These are phyloP conservation scores for Spizellomyces sp. DNA, from an alignment of 192 early-diverging fungal species.

Conservation along the genomic window DNA sequence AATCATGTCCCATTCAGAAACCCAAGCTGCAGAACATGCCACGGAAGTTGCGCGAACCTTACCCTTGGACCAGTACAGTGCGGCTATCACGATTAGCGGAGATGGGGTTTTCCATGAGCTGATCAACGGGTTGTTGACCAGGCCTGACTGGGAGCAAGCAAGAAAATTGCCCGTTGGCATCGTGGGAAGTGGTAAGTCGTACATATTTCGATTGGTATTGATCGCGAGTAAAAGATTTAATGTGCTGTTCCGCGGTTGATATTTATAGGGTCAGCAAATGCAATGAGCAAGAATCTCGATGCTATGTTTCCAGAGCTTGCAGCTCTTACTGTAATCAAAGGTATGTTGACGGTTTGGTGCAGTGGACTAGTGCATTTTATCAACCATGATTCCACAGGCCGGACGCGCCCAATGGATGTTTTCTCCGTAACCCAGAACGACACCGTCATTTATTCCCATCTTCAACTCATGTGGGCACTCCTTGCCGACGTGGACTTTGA, in stretches of 20 bases:
- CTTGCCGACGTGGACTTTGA: constrained; percentile 57
- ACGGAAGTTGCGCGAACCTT: constrained; percentile 62
- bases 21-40: constrained; percentile 61
- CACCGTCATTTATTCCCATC: constrained; percentile 46
- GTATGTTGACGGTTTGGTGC: constrained; percentile 7
- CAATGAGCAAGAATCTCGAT: constrained; percentile 47
- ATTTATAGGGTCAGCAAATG: constrained; percentile 41
- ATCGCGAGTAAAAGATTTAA: neutral
- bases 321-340: constrained; percentile 45
- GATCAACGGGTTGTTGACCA: constrained; percentile 75
- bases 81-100: constrained; percentile 70
- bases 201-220: neutral
- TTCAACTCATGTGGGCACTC: constrained; percentile 46
- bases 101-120: constrained; percentile 84
- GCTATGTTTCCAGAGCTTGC: constrained; percentile 35
- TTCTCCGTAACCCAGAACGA: constrained; percentile 45
- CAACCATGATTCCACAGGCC: neutral
- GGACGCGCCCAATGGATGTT: constrained; percentile 42
- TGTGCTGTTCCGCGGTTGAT: neutral
- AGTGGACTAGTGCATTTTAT: neutral
- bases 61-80: constrained; percentile 57
- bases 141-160: constrained; percentile 64
- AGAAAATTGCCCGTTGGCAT: constrained; percentile 62
- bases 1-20: constrained; percentile 46
- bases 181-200: constrained; percentile 46